Evolutionary conservation across 148 eudicot species (phyloP).

Genomic region (Gaultheria prostrata): DNA sequence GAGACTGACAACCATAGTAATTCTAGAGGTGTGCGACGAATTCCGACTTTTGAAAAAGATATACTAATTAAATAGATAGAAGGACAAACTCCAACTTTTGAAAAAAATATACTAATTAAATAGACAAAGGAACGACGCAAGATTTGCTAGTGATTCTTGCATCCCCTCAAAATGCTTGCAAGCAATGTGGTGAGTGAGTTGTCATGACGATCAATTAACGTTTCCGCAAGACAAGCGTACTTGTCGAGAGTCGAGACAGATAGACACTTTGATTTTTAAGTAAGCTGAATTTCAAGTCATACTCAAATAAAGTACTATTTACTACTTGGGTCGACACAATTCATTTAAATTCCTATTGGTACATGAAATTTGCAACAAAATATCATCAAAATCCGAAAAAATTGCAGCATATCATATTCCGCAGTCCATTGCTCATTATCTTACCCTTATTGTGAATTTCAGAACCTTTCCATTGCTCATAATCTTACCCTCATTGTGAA

Average conservation of each 20-base stretch:
- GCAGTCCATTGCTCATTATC: too few species aligned
- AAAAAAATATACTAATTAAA: too few species aligned
- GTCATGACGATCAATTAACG: background rate
- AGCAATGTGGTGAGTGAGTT: background rate
- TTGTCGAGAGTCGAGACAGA: background rate
- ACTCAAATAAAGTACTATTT: background rate
- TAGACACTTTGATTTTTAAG: too few species aligned
- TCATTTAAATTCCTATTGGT: background rate
- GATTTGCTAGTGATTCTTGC: background rate
- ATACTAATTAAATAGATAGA: too few species aligned
- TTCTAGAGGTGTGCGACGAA: background rate
- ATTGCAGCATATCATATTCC: too few species aligned
- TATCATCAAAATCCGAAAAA: too few species aligned
- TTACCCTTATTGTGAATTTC: too few species aligned
- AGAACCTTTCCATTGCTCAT: too few species aligned
- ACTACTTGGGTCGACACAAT: background rate
- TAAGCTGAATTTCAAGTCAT: background rate
- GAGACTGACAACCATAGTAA: background rate
- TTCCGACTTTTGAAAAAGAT: background rate
- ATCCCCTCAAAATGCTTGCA: background rate
- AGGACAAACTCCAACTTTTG: background rate
- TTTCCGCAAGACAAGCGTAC: background rate
- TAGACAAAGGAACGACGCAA: too few species aligned
- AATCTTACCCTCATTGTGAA: too few species aligned
- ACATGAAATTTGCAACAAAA: too few species aligned